Evolutionary conservation across 2,329 filamentous ascomycete genomes (phyloP).

Genomic region (Botrytis aclada): DNA sequence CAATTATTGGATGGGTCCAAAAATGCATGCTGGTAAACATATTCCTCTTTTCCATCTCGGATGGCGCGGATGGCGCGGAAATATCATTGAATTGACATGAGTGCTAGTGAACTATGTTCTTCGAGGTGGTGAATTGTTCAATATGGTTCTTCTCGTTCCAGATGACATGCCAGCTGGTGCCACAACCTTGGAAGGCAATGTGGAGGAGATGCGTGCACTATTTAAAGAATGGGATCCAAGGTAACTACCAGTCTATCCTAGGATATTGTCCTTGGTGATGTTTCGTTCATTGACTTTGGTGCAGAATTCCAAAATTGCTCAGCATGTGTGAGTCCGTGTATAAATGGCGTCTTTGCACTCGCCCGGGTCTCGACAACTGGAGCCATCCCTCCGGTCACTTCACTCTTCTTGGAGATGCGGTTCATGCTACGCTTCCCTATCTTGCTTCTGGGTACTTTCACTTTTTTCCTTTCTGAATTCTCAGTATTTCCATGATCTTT

Average conservation of each 20-base stretch:
- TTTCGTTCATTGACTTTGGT: background rate
- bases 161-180: slow-evolving; percentile 39
- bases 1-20: slow-evolving; percentile 48
- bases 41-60: background rate
- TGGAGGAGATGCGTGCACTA: slow-evolving; percentile 43
- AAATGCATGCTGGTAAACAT: slow-evolving; percentile 44
- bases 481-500: background rate
- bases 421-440: slow-evolving; percentile 63
- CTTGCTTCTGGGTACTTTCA: slow-evolving; percentile 43
- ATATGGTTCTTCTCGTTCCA: slow-evolving; percentile 46
- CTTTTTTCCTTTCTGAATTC: background rate
- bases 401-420: slow-evolving; percentile 60
- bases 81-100: background rate
- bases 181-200: slow-evolving; percentile 40
- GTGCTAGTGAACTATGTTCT: slow-evolving; percentile 45
- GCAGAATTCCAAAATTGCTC: slow-evolving; percentile 51
- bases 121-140: slow-evolving; percentile 44
- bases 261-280: too few species aligned
- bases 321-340: slow-evolving; percentile 54
- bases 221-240: slow-evolving; percentile 46
- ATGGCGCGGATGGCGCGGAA: too few species aligned
- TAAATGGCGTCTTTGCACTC: slow-evolving; percentile 60
- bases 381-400: slow-evolving; percentile 54
- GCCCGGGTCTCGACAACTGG: slow-evolving; percentile 55
- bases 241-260: background rate